phyloP scores from a whole-genome alignment of 2,329 filamentous ascomycete genomes.

The Aspergillus calidoustus region DNA sequence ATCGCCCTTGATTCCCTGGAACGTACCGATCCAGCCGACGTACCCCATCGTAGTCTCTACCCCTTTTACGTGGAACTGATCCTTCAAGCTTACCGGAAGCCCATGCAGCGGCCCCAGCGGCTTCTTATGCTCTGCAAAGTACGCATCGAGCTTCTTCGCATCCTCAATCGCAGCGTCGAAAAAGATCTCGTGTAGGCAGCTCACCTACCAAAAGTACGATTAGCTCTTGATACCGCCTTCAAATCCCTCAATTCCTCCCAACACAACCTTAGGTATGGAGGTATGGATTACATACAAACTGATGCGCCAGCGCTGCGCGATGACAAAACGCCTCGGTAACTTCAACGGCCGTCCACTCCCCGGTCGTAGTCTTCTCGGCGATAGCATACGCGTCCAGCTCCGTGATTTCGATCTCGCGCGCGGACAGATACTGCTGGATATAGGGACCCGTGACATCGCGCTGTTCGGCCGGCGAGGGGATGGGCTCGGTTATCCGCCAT shows the following conservation, averaged over 20 bases:
- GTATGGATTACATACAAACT: constrained; percentile 50
- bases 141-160: constrained; percentile 55
- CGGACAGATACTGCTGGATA: constrained; percentile 59
- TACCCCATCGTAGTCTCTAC: constrained; percentile 66
- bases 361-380: constrained; percentile 57
- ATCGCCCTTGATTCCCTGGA: constrained; percentile 59
- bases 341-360: constrained; percentile 61
- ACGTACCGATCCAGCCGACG: constrained; percentile 67
- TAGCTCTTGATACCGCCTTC: not conserved
- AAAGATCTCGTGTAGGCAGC: constrained; percentile 59
- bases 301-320: constrained; percentile 61
- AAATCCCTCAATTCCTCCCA: too few relatives aligned
- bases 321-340: constrained; percentile 63
- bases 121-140: constrained; percentile 47
- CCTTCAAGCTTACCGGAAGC: constrained; percentile 61
- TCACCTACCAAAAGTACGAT: constrained; percentile 34
- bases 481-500: constrained; percentile 56
- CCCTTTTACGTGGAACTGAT: constrained; percentile 54
- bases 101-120: constrained; percentile 66
- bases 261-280: too few relatives aligned
- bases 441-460: constrained; percentile 62
- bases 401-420: constrained; percentile 63
- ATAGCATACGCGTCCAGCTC: constrained; percentile 64
- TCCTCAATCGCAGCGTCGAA: constrained; percentile 57
- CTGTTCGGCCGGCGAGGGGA: constrained; percentile 57